These are phyloP conservation scores for Phaeotremella skinneri DNA, from an alignment of 768 basidiomycete genomes.

Conservation along the genomic window DNA sequence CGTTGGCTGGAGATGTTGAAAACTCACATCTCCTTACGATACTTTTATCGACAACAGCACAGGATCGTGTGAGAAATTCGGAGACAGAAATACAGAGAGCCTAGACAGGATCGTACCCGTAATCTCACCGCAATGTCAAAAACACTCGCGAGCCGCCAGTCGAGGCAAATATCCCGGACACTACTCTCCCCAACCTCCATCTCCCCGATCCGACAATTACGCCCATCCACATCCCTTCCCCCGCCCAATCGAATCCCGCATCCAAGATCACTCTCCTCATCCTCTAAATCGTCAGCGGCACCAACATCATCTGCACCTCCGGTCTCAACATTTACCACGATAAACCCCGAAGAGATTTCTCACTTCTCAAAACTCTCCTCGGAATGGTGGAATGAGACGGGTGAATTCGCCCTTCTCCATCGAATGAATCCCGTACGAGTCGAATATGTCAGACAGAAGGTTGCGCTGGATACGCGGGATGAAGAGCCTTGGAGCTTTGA, in stretches of 20 bases:
- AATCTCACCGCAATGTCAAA: too few relatives aligned
- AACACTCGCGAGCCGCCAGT: too few relatives aligned
- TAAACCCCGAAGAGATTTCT: slow-evolving; percentile 77
- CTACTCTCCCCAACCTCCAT: background rate
- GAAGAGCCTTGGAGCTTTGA: slow-evolving; percentile 43
- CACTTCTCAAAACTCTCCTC: slow-evolving; percentile 85
- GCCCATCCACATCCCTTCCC: background rate
- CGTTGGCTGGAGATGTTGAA: too few relatives aligned
- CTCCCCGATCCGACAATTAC: background rate
- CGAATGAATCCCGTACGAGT: slow-evolving; percentile 91
- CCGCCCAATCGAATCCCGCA: slow-evolving; percentile 4
- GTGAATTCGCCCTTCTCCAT: slow-evolving; percentile 84
- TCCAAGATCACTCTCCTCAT: background rate
- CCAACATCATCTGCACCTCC: slow-evolving; percentile 1
- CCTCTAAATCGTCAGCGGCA: slow-evolving; percentile 3
- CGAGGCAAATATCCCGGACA: background rate
- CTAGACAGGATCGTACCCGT: too few relatives aligned
- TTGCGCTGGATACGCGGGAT: slow-evolving; percentile 29
- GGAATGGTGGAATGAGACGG: slow-evolving; percentile 94
- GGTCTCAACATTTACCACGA: slow-evolving; percentile 55
- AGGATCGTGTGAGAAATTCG: too few relatives aligned
- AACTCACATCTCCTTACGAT: background rate
- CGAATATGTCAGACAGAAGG: slow-evolving; percentile 63
- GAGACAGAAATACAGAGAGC: too few relatives aligned
- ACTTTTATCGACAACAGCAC: background rate